Conservation (phyloP, 345 rosid genomes). For the Moringa oleifera region DNA sequence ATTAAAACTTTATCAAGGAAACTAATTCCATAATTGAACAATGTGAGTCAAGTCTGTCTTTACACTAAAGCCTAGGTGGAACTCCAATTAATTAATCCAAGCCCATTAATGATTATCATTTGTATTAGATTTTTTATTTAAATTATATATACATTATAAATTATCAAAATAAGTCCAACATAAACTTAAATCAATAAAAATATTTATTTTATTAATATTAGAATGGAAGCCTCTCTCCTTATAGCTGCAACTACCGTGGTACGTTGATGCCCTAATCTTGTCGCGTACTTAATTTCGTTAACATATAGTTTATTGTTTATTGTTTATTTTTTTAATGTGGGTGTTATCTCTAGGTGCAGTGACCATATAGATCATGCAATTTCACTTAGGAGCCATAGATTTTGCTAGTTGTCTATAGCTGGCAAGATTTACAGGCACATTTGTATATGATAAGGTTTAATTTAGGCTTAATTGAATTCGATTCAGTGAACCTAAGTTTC, state of each 20-base stretch:
- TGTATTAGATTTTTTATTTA: too few species aligned
- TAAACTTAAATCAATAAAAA: too few species aligned
- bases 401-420: slow-evolving; percentile 14
- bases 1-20: too few species aligned
- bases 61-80: slow-evolving; percentile 29
- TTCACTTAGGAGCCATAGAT: slow-evolving; percentile 1
- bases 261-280: too few species aligned
- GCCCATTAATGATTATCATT: neutral
- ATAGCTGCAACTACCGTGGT: too few species aligned
- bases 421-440: slow-evolving; percentile 9
- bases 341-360: slow-evolving; percentile 14
- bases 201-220: too few species aligned
- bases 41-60: slow-evolving; percentile 45
- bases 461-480: neutral
- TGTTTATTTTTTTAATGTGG: neutral
- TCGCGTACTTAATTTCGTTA: too few species aligned
- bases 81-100: slow-evolving; percentile 2
- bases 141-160: too few species aligned
- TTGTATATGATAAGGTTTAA: too few species aligned
- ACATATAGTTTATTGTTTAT: slow-evolving; percentile 6
- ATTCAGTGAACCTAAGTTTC: too few species aligned
- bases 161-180: too few species aligned
- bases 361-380: neutral
- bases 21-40: slow-evolving; percentile 26
- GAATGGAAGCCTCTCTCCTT: too few species aligned